Evolutionary conservation across 2,329 filamentous ascomycete species (phyloP).

Genomic region (Fusarium stilboides): DNA sequence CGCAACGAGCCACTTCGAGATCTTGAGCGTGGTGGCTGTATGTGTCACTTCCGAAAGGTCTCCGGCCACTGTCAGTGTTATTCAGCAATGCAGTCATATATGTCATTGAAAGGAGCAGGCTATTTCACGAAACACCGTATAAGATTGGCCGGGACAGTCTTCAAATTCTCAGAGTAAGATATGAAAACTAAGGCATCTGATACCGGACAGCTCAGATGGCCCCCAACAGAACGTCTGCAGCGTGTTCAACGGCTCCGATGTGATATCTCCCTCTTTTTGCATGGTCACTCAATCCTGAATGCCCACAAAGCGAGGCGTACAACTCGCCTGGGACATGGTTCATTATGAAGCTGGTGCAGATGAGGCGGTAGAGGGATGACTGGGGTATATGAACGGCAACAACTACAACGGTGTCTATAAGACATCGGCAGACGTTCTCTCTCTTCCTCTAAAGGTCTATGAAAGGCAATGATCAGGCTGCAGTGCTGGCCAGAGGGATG

Average conservation of each 20-base stretch:
- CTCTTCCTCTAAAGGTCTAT: constrained; percentile 32
- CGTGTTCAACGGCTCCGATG: constrained; percentile 27
- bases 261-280: constrained; percentile 39
- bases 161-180: background rate
- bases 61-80: background rate
- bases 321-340: constrained; percentile 19
- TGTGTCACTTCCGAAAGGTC: constrained; percentile 3
- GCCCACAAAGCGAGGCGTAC: constrained; percentile 23
- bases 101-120: background rate
- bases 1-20: constrained; percentile 26
- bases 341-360: constrained; percentile 19
- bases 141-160: background rate
- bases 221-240: constrained; percentile 14
- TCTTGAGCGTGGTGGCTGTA: constrained; percentile 7
- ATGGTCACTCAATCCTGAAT: constrained; percentile 31
- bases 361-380: constrained; percentile 41
- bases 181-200: constrained; percentile 4
- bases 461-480: constrained; percentile 37
- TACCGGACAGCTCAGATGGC: constrained; percentile 1
- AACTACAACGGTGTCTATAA: constrained; percentile 28
- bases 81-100: background rate
- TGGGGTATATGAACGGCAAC: constrained; percentile 35
- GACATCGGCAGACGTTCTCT: constrained; percentile 18
- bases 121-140: background rate
- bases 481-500: constrained; percentile 24